phyloP scores from a whole-genome alignment of 805 yeast genomes.

The Kodamaea sagamina region DNA sequence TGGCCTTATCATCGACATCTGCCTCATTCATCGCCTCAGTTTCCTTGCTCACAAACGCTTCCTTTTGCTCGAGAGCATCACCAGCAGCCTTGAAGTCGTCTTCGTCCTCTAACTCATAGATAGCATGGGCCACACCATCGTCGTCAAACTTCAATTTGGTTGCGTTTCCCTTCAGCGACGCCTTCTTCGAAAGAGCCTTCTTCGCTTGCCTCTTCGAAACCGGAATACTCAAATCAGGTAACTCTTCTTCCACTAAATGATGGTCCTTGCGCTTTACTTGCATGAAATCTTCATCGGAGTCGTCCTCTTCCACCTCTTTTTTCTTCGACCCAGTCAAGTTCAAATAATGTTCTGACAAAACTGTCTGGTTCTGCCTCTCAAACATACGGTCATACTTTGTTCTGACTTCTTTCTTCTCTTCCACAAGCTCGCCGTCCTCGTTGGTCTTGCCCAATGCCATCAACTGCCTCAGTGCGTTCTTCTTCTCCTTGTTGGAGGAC shows the following conservation, averaged over 20 bases:
- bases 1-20: conserved; percentile 75
- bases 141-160: conserved; percentile 87
- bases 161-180: conserved; percentile 66
- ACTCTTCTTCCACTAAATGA: conserved; percentile 60
- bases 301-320: conserved; percentile 29
- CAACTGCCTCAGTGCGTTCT: conserved; percentile 78
- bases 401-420: conserved; percentile 51
- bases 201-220: conserved; percentile 83
- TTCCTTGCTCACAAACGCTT: conserved; percentile 67
- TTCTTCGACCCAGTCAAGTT: conserved; percentile 58
- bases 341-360: conserved; percentile 83
- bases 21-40: conserved; percentile 64
- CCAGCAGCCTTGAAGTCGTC: conserved; percentile 79
- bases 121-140: conserved; percentile 88
- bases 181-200: conserved; percentile 84
- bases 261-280: conserved; percentile 78
- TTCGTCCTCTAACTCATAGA: conserved; percentile 89
- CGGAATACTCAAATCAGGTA: conserved; percentile 62
- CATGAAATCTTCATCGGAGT: conserved; percentile 72
- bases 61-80: conserved; percentile 67
- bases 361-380: conserved; percentile 90
- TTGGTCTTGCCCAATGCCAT: conserved; percentile 52
- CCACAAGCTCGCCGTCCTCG: conserved; percentile 62
- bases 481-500: conserved; percentile 66
- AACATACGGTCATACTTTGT: conserved; percentile 96